Evolutionary conservation across 164 flowering plant species (phyloP), one percentile per base, ranked within the genome.

Genomic region (Aristolochia californica): DNA sequence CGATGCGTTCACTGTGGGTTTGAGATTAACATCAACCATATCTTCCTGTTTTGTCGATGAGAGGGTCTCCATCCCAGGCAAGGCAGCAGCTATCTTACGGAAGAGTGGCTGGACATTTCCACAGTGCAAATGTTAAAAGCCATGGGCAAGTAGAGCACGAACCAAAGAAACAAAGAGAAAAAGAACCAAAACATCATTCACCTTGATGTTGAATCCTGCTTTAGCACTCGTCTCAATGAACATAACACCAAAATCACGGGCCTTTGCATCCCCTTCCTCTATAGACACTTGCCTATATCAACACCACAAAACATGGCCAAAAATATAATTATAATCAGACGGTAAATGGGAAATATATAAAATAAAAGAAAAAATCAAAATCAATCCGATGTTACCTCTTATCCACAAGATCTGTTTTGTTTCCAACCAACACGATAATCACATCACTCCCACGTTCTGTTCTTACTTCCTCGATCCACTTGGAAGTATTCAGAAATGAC

Each of bases 391-490:
- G 15, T 55, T 53, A 86, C 91, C 97, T 79, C 70, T 88, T 88
- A 21, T 88, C 97, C 30, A 86, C 89, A 57, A 88, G 87, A 76
- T 88, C 95, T 13, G 97, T 88, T 75, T 86, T 88, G 77, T 88
- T 88, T 25, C 89, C 97, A 22, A 88, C 97, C 59, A 88, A 85
- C 27, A 86, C 91, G 55, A 88, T 86, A 49, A 88, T 86, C 52
- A 88, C 95, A 81, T 88, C 97, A 60, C 78, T 75, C 34, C 97
- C 97, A 56, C 91, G 74, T 62, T 88, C 95, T 7, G 84, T 83
- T 1, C 89, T 91, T 20, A 86, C 94, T 73, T 88, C 94, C 70
- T 88, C 94, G 22, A 85, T 76, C 96, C 96, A 88, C 70, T 79
- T 87, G 49, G 76, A 64, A 45, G 95, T 84, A 76, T 77, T 88